phyloP scores from a whole-genome alignment of 176 grass and related monocot genomes.

The Phoenix dactylifera region DNA sequence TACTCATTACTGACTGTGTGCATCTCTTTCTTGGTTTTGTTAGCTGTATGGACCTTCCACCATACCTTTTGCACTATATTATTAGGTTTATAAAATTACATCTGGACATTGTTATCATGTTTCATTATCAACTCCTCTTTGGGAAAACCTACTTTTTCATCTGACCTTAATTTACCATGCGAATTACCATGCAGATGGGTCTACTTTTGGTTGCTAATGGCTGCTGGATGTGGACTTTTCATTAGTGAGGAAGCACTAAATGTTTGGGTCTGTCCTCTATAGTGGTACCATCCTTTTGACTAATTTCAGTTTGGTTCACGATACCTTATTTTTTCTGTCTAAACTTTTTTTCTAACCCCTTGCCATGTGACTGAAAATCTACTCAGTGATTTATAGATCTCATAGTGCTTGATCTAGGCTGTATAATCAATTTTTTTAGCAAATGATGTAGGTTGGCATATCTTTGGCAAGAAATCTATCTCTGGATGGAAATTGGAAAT shows the following conservation, averaged over 20 bases:
- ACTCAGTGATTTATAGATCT: no score
- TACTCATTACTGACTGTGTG: no score
- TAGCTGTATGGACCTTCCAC: no score
- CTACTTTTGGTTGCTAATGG: conserved; percentile 89
- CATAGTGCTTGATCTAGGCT: background rate
- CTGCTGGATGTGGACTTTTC: conserved; percentile 79
- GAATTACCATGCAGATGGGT: conserved; percentile 59
- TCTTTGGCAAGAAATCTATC: conserved; percentile 72
- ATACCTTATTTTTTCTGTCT: background rate
- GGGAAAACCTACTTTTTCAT: no score
- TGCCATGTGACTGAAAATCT: conserved; percentile 6
- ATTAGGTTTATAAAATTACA: no score
- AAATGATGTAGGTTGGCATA: conserved; percentile 58
- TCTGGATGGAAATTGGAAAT: conserved; percentile 71
- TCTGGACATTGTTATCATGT: no score
- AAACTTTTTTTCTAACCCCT: conserved; percentile 7
- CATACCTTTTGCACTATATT: no score
- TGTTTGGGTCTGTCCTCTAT: conserved; percentile 87
- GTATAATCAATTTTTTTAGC: conserved; percentile 4
- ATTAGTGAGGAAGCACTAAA: conserved; percentile 91
- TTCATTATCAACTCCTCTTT: no score
- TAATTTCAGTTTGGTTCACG: conserved; percentile 8
- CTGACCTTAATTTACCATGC: background rate
- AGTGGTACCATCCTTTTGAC: conserved; percentile 44
- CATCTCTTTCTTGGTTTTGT: no score